Evolutionary conservation across 768 basidiomycete species (phyloP).

Genomic region (Saitozyma sp.): DNA sequence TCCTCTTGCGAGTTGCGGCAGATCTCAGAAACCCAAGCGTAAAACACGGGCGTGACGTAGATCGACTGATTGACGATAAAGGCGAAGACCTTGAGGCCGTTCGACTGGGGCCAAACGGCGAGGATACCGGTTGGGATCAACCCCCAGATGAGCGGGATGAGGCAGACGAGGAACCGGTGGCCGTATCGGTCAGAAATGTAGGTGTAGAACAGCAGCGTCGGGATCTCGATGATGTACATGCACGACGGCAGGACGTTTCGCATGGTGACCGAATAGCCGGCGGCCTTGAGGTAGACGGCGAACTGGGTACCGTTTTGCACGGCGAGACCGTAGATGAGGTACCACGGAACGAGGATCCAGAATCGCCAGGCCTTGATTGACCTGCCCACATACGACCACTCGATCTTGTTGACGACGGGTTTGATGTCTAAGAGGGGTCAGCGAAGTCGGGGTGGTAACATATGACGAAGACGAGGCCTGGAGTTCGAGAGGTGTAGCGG

Average conservation of each 20-base stretch:
- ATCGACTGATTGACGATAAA: slow-evolving; percentile 13
- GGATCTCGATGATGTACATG: slow-evolving; percentile 8
- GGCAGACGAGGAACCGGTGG: slow-evolving; percentile 1
- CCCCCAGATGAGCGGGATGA: slow-evolving; percentile 21
- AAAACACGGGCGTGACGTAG: background rate
- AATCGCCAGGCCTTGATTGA: slow-evolving; percentile 11
- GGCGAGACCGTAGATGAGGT: slow-evolving; percentile 11
- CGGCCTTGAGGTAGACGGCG: slow-evolving; percentile 22
- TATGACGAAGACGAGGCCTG: background rate
- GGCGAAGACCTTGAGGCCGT: slow-evolving; percentile 15
- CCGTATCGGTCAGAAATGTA: slow-evolving; percentile 9
- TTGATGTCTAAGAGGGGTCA: too few relatives aligned
- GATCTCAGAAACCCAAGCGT: background rate
- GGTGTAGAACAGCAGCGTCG: slow-evolving; percentile 4
- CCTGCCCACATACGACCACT: too few relatives aligned
- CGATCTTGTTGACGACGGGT: slow-evolving; percentile 2
- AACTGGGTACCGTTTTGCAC: slow-evolving; percentile 13
- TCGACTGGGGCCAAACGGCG: slow-evolving; percentile 15
- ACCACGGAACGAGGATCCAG: slow-evolving; percentile 15
- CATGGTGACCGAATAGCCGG: slow-evolving; percentile 13
- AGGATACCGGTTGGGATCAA: slow-evolving; percentile 23
- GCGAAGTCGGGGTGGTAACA: too few relatives aligned
- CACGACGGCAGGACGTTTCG: slow-evolving; percentile 26
- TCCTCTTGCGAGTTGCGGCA: slow-evolving; percentile 8
- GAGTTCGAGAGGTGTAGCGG: slow-evolving; percentile 3